Base-by-base conservation (phyloP, 1,284 basidiomycete species). In the Baeospora myosura region DNA sequence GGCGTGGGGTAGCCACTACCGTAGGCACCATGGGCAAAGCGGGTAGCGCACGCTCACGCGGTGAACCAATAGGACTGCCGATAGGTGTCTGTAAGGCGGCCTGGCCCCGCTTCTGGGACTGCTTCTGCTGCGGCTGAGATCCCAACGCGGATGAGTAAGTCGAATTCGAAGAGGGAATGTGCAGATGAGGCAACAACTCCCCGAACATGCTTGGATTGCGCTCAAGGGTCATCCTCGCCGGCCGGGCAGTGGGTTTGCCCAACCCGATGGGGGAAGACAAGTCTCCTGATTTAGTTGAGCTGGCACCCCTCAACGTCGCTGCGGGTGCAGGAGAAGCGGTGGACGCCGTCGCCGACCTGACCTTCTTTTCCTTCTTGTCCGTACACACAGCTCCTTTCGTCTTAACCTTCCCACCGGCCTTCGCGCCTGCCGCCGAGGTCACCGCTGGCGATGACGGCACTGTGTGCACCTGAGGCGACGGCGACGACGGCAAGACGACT, bases 171-270 rank as follows among this genome's bases (percentile, higher is more conserved):
- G 48, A 35, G 20, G 50, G 40, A 24, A 48, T 44, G 30, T 48
- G 52, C 34, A 63, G 45, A 26, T 52, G 59, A 26, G 71, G 66
- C 35, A 74, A 55, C 48, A 72, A 76, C 38, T 64, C 64, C 8
- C 78, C 78, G 39, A 81, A 65, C 25, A 80, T 77, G 54, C 72
- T 78, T 4, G 77, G 73, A 47, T 79, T 78, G 31, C 76, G 64
- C 54, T 74, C 67, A 10, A 71, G 45, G 46, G 68, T 75, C 62
- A 70, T 71, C 18, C 45, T 32, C 30, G 17, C 40, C 56, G 63
- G 45, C 46, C 52, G 39, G 49, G 48, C 21, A 40, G 31, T 36
- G 5, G 40, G 26, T 22, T 36, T 47, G 47, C 39, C 49, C 47
- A 12, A 25, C 40, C 33, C 46, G 14, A 18, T 34, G 18, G 25